phyloP scores from a whole-genome alignment of 2,329 filamentous ascomycete species.

The Acephala macrosclerotiorum region DNA sequence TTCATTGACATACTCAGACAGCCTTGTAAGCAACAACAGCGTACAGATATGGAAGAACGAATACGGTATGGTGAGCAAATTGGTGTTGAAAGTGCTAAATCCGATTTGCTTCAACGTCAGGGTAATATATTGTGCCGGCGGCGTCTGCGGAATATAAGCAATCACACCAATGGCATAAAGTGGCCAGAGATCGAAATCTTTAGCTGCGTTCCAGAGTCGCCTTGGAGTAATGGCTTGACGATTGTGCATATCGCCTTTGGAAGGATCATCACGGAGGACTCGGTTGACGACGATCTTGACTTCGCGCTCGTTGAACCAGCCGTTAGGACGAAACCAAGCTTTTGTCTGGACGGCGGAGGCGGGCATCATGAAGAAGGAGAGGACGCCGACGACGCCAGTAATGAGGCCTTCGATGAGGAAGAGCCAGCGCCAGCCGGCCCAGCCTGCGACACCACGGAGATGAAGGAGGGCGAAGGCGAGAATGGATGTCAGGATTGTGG shows the following conservation, averaged over 20 bases:
- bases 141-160: slow-evolving; percentile 57
- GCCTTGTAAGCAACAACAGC: slow-evolving; percentile 53
- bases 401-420: slow-evolving; percentile 64
- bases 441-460: slow-evolving; percentile 55
- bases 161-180: slow-evolving; percentile 55
- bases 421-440: slow-evolving; percentile 62
- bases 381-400: slow-evolving; percentile 58
- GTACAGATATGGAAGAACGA: slow-evolving; percentile 54
- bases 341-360: slow-evolving; percentile 67
- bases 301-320: slow-evolving; percentile 70
- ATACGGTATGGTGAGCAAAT: slow-evolving; percentile 54
- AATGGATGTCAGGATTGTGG: slow-evolving; percentile 52
- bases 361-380: slow-evolving; percentile 64
- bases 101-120: slow-evolving; percentile 52
- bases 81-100: slow-evolving; percentile 51
- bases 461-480: slow-evolving; percentile 64
- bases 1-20: slow-evolving; percentile 51
- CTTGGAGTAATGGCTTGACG: slow-evolving; percentile 60
- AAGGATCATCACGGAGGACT: slow-evolving; percentile 58
- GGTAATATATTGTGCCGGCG: slow-evolving; percentile 59
- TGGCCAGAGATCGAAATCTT: slow-evolving; percentile 68
- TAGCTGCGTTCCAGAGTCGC: slow-evolving; percentile 58
- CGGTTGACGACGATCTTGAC: slow-evolving; percentile 73
- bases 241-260: slow-evolving; percentile 65
- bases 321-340: slow-evolving; percentile 60